phyloP scores from a whole-genome alignment of 768 basidiomycete genomes.

The Leucocoprinus sp. region DNA sequence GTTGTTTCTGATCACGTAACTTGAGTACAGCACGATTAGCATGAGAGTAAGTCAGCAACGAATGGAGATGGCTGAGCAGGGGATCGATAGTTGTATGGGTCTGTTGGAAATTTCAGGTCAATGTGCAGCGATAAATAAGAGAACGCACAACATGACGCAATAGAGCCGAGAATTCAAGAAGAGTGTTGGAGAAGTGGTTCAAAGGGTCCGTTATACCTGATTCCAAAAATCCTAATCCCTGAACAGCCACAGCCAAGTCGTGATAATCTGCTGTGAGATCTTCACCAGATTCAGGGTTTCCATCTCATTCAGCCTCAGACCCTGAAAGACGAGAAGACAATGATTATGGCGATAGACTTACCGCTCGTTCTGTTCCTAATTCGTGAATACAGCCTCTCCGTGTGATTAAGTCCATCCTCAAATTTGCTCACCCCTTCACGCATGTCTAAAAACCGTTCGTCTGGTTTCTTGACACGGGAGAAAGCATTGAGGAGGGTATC shows the following conservation, averaged over 20 bases:
- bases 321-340: slow-evolving; percentile 27
- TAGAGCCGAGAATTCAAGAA: slow-evolving; percentile 90
- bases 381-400: slow-evolving; percentile 77
- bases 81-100: slow-evolving; percentile 90
- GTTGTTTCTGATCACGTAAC: slow-evolving; percentile 95
- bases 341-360: slow-evolving; percentile 37
- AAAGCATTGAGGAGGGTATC: slow-evolving; percentile 97
- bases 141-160: slow-evolving; percentile 71
- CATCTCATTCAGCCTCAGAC: slow-evolving; percentile 85
- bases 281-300: slow-evolving; percentile 72
- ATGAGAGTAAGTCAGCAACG: slow-evolving; percentile 87
- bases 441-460: slow-evolving; percentile 91
- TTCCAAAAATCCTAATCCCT: slow-evolving; percentile 96
- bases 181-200: slow-evolving; percentile 93
- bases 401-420: slow-evolving; percentile 80
- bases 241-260: slow-evolving; percentile 91
- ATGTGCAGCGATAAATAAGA: slow-evolving; percentile 1
- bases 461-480: slow-evolving; percentile 90
- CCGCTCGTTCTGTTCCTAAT: slow-evolving; percentile 79
- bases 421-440: slow-evolving; percentile 90
- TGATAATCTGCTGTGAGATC: slow-evolving; percentile 97
- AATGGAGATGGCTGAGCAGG: slow-evolving; percentile 83
- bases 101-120: slow-evolving; percentile 28
- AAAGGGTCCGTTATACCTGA: slow-evolving; percentile 97
- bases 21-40: slow-evolving; percentile 92